A percentile compares a stretch with the other conserved stretches of the same genome.
These are phyloP conservation scores for Pilasporangium apinafurcum DNA, from an alignment of 352 stramenopile species.

Conservation along the genomic window DNA sequence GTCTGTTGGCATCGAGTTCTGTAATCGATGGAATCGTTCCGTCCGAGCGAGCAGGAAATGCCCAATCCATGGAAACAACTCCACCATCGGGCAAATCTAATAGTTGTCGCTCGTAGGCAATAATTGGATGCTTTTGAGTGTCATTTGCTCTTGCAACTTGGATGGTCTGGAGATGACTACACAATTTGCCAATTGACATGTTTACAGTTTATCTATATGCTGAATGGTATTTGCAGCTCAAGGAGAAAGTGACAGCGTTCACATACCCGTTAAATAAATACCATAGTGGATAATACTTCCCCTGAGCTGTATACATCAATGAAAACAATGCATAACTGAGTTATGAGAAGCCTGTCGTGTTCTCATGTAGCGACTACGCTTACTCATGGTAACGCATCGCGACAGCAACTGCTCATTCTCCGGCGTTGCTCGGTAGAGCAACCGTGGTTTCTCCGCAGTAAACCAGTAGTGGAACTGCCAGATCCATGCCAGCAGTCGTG, in stretches of 20 bases:
- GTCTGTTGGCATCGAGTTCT: slow-evolving; percentile 19
- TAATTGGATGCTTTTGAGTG: slow-evolving; percentile 13
- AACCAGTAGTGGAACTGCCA: slow-evolving; percentile 22
- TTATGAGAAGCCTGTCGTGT: not conserved
- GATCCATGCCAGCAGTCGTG: too few species aligned
- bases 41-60: slow-evolving; percentile 11
- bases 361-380: too few species aligned
- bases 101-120: slow-evolving; percentile 57
- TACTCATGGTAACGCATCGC: slow-evolving; percentile 42
- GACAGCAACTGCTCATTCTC: slow-evolving; percentile 34
- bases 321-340: slow-evolving; percentile 1
- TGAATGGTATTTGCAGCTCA: not conserved
- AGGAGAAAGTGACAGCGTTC: not conserved
- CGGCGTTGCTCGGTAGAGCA: slow-evolving; percentile 30
- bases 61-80: slow-evolving; percentile 72
- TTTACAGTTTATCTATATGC: not conserved
- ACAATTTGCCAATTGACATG: not conserved
- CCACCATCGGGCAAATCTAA: slow-evolving; percentile 54
- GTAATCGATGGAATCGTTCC: slow-evolving; percentile 6
- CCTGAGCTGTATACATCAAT: slow-evolving; percentile 18
- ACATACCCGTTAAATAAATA: slow-evolving; percentile 45
- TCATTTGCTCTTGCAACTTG: slow-evolving; percentile 29
- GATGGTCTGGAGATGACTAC: slow-evolving; percentile 53
- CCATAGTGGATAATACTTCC: slow-evolving; percentile 51
- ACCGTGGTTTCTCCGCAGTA: slow-evolving; percentile 21